Evolutionary conservation across 1,139 yeast genomes (phyloP), one percentile per base, ranked within the genome.

Genomic region (Geotrichum phurueaensis): DNA sequence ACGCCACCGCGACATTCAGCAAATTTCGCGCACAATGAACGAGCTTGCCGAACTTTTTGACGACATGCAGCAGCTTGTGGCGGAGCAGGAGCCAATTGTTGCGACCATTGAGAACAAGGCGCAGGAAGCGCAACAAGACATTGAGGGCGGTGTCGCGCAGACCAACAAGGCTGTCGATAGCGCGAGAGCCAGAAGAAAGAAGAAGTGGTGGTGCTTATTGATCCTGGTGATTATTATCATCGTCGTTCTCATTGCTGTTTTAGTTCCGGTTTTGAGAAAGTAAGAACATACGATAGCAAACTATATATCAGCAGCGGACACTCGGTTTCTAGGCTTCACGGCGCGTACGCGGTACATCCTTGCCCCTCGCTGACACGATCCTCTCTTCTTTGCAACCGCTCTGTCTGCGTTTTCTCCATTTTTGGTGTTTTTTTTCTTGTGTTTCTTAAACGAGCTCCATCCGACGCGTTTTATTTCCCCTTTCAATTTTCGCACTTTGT

Each of bases 21-120:
- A 91, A 78, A 87, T 95, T 76, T 98, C 92, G 77, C 86, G 89
- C 77, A 88, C 97, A 62, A 90, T 95, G 89, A 91, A 95, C 53
- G 99, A 94, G 77, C 84, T 94, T 74, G 90, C 96, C 54, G 96
- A 89, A 78, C 83, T 94, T 71, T 91, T 95, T 80, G 89, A 87
- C 70, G 99, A 94, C 73, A 90, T 94, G 96, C 97, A 94, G 78
- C 91, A 90, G 71, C 81, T 94, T 76, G 97, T 94, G 59, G 91
- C 94, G 69, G 97, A 92, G 76, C 99, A 94, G 79, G 97, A 91
- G 74, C 92, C 85, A 69, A 86, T 88, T 63, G 86, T 94, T 67
- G 89, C 87, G 70, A 88, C 85, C 71, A 86, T 91, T 68, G 92
- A 89, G 73, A 85, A 88, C 67, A 88, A 89, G 70, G 89, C 92